Conservation (phyloP, 2,329 filamentous ascomycete genomes). For the Colletotrichum lupini region DNA sequence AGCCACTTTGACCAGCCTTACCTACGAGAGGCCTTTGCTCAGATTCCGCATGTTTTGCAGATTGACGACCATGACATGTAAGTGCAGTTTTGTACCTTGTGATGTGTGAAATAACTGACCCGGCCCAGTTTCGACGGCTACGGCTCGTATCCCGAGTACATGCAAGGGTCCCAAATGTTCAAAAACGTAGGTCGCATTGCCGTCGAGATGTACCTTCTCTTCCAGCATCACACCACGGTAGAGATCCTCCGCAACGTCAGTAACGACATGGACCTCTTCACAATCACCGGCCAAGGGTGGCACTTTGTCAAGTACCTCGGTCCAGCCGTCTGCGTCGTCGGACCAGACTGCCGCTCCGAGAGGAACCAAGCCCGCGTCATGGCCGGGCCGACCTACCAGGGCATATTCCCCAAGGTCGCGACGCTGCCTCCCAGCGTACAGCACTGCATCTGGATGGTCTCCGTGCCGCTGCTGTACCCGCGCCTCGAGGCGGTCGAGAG, state of each 20-base stretch:
- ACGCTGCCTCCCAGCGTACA: constrained; percentile 92
- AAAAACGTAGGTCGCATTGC: constrained; percentile 97
- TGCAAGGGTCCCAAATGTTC: constrained; percentile 98
- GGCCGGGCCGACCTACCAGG: constrained; percentile 96
- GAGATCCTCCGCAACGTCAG: constrained; percentile 91
- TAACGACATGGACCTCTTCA: constrained; percentile 92
- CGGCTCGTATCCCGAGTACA: constrained; percentile 96
- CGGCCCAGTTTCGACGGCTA: constrained; percentile 87
- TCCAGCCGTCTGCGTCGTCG: constrained; percentile 88
- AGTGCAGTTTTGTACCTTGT: constrained; percentile 53
- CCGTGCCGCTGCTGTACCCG: constrained; percentile 91
- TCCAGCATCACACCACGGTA: constrained; percentile 96
- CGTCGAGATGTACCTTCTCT: constrained; percentile 97
- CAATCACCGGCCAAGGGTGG: constrained; percentile 96
- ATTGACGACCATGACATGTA: constrained; percentile 98
- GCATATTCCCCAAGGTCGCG: constrained; percentile 94
- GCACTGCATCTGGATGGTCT: constrained; percentile 96
- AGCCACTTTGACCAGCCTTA: constrained; percentile 98
- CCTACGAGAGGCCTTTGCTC: constrained; percentile 92
- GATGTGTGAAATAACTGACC: constrained; percentile 34
- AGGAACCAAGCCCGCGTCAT: constrained; percentile 91
- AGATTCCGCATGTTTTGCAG: constrained; percentile 93
- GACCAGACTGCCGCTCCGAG: constrained; percentile 92
- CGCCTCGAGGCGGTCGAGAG: constrained; percentile 92
- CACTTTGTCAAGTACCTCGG: constrained; percentile 98